phyloP scores from a whole-genome alignment of 2,329 filamentous ascomycete genomes.

The Phyllosticta citriasiana region DNA sequence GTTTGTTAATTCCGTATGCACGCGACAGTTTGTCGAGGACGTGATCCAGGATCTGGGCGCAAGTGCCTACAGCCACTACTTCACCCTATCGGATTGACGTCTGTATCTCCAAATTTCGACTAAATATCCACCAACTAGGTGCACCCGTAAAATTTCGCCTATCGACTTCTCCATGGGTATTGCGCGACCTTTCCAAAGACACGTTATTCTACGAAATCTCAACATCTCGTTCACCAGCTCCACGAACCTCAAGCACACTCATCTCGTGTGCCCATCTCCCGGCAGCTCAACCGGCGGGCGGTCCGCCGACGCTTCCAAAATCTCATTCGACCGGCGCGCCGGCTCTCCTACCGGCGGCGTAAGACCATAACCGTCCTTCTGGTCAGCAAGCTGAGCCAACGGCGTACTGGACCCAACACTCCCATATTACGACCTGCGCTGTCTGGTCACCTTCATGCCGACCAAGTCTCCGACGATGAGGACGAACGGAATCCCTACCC shows the following conservation, averaged over 20 bases:
- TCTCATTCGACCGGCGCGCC: not conserved
- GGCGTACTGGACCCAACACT: not conserved
- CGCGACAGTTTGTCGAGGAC: too few relatives aligned
- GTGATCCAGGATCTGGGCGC: too few relatives aligned
- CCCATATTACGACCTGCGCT: not conserved
- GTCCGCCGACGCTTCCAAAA: not conserved
- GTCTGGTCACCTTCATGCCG: not conserved
- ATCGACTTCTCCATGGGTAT: too few relatives aligned
- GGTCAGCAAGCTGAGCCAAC: not conserved
- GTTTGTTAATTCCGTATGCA: too few relatives aligned
- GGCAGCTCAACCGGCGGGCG: not conserved
- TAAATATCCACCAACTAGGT: too few relatives aligned
- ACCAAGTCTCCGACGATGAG: slow-evolving; percentile 3
- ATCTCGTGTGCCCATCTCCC: not conserved
- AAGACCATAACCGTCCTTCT: not conserved
- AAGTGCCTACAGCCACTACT: too few relatives aligned
- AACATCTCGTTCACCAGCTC: too few relatives aligned
- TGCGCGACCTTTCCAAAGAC: too few relatives aligned
- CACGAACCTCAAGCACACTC: not conserved
- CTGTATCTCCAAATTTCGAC: too few relatives aligned
- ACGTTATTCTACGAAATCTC: too few relatives aligned
- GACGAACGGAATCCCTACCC: not conserved
- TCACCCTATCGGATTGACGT: too few relatives aligned
- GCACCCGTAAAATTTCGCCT: too few relatives aligned
- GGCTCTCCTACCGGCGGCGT: not conserved